These are phyloP conservation scores for Alectoria sarmentosa DNA, from an alignment of 495 filamentous ascomycete genomes.

Conservation along the genomic window DNA sequence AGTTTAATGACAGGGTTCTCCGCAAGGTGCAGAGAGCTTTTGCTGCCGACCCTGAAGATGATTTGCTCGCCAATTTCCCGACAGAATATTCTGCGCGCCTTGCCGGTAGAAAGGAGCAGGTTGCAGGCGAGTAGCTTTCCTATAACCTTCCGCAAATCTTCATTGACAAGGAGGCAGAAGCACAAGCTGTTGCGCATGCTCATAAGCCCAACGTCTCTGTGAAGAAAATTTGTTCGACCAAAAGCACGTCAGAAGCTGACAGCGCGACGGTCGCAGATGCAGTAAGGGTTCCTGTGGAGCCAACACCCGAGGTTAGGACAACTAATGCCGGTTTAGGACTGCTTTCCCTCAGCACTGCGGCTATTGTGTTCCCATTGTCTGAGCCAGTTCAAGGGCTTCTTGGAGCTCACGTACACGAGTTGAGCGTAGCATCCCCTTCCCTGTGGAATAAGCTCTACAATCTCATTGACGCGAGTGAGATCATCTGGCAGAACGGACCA, in stretches of 20 bases:
- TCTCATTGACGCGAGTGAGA: background rate
- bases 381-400: background rate
- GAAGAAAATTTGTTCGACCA: too few relatives aligned
- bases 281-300: background rate
- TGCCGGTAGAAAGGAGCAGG: background rate
- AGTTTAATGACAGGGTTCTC: background rate
- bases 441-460: background rate
- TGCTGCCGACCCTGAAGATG: background rate
- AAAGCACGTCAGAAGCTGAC: background rate
- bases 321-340: background rate
- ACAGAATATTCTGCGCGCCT: background rate
- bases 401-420: background rate
- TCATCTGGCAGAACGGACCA: background rate
- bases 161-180: background rate
- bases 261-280: background rate
- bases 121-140: background rate
- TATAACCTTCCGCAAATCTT: background rate
- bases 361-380: background rate
- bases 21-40: background rate
- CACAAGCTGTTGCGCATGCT: too few relatives aligned
- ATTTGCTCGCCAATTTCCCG: background rate
- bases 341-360: background rate
- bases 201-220: too few relatives aligned
- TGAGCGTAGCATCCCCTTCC: background rate
- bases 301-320: background rate